Evolutionary conservation across 1,139 yeast genomes (phyloP).

Genomic region (Saccharomyces hybrid): DNA sequence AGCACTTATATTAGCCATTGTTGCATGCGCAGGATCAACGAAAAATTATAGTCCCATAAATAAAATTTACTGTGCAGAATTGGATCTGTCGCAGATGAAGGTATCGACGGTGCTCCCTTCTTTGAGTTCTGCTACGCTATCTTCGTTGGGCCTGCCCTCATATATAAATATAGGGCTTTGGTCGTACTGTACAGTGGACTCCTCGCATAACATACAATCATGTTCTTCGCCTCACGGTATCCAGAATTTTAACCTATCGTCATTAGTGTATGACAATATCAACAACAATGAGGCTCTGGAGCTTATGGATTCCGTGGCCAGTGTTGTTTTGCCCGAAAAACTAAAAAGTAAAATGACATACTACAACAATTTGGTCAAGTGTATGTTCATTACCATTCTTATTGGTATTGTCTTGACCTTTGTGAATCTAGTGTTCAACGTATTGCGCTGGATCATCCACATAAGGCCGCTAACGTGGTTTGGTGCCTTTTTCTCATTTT

Average conservation of each 20-base stretch:
- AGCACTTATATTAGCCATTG: slow-evolving; percentile 22
- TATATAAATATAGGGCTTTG: slow-evolving; percentile 28
- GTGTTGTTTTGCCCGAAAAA: slow-evolving; percentile 18
- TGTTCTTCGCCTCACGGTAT: slow-evolving; percentile 29
- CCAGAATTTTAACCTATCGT: slow-evolving; percentile 21
- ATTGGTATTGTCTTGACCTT: slow-evolving; percentile 24
- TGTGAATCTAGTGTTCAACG: slow-evolving; percentile 15
- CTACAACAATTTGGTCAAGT: slow-evolving; percentile 22
- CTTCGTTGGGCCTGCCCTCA: slow-evolving; percentile 17
- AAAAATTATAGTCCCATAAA: slow-evolving; percentile 25
- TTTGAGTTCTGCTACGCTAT: slow-evolving; percentile 7
- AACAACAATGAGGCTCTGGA: slow-evolving; percentile 15
- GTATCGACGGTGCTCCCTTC: slow-evolving; percentile 13
- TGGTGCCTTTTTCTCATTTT: slow-evolving; percentile 19
- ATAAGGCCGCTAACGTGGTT: slow-evolving; percentile 17
- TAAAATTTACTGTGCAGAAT: slow-evolving; percentile 24
- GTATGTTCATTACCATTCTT: slow-evolving; percentile 25
- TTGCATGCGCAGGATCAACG: slow-evolving; percentile 29
- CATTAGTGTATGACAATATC: slow-evolving; percentile 19
- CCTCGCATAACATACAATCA: slow-evolving; percentile 12
- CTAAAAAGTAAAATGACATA: slow-evolving; percentile 19
- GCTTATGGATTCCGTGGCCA: slow-evolving; percentile 17
- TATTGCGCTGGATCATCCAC: slow-evolving; percentile 22
- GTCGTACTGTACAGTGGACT: slow-evolving; percentile 25
- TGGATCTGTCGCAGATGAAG: slow-evolving; percentile 18